These are phyloP conservation scores for Wallacemonas sp. DNA, from an alignment of 208 protist genomes.

Conservation along the genomic window DNA sequence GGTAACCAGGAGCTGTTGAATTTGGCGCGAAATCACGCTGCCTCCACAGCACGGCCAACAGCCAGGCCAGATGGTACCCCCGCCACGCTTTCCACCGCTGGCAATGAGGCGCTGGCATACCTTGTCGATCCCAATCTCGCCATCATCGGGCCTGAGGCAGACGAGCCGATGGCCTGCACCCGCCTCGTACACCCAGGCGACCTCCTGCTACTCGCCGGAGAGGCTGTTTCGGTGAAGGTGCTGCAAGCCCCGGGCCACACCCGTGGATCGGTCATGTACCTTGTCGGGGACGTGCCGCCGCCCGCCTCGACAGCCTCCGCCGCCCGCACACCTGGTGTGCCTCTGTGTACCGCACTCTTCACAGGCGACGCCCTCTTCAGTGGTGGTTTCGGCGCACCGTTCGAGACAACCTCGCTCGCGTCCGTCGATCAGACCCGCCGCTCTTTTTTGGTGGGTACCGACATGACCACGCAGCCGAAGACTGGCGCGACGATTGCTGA, in stretches of 20 bases:
- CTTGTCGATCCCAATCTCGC: slow-evolving; percentile 32
- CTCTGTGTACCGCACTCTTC: slow-evolving; percentile 75
- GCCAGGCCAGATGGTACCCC: slow-evolving; percentile 23
- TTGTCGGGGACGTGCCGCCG: slow-evolving; percentile 41
- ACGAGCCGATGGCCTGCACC: slow-evolving; percentile 61
- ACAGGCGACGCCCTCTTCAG: slow-evolving; percentile 94
- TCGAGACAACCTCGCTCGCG: slow-evolving; percentile 72
- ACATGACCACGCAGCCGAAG: slow-evolving; percentile 58
- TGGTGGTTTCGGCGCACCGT: slow-evolving; percentile 89
- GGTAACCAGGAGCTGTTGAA: slow-evolving; percentile 81
- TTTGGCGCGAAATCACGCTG: slow-evolving; percentile 9
- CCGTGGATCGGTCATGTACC: slow-evolving; percentile 63
- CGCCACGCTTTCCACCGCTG: neutral
- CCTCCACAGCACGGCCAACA: slow-evolving; percentile 9
- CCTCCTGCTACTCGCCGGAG: slow-evolving; percentile 48
- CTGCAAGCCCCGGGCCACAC: slow-evolving; percentile 78
- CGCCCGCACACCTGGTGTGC: slow-evolving; percentile 54
- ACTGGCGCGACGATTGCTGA: slow-evolving; percentile 46
- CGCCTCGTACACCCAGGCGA: slow-evolving; percentile 50
- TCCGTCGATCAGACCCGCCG: slow-evolving; percentile 47
- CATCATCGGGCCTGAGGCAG: slow-evolving; percentile 73
- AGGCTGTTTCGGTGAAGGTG: slow-evolving; percentile 44
- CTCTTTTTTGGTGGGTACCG: slow-evolving; percentile 38
- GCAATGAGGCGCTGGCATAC: neutral
- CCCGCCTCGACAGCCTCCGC: neutral